These are phyloP conservation scores for Canariomyces notabilis DNA, from an alignment of 2,329 filamentous ascomycete genomes.

Conservation along the genomic window DNA sequence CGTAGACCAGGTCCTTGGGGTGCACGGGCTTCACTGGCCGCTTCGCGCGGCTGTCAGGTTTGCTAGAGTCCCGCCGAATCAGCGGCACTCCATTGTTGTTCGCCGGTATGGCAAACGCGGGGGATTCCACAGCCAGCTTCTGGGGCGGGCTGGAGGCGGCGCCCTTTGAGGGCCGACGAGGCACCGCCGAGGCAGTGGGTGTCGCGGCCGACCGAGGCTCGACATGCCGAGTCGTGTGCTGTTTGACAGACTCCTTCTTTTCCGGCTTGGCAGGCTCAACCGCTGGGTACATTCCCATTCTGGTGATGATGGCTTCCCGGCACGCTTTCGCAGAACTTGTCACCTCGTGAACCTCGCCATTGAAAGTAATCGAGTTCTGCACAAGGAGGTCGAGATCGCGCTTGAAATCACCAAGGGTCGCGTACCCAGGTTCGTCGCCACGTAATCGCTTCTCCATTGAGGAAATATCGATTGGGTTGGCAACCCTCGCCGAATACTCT, in stretches of 20 bases:
- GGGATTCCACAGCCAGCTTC: conserved; percentile 33
- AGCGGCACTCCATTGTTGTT: conserved; percentile 63
- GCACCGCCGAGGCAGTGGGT: conserved; percentile 27
- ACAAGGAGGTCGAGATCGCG: conserved; percentile 73
- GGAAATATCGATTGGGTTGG: conserved; percentile 76
- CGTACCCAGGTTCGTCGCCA: conserved; percentile 54
- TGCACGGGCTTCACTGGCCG: conserved; percentile 90
- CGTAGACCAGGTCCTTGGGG: conserved; percentile 85
- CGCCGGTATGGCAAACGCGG: conserved; percentile 66
- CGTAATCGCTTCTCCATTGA: conserved; percentile 79
- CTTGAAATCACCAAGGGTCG: conserved; percentile 65
- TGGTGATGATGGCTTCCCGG: conserved; percentile 50
- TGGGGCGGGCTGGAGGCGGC: conserved; percentile 28
- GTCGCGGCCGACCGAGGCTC: conserved; percentile 38
- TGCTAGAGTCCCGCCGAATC: conserved; percentile 79
- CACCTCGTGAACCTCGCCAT: conserved; percentile 71
- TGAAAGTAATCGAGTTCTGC: conserved; percentile 75
- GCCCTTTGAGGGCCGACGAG: conserved; percentile 28
- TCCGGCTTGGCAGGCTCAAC: conserved; percentile 57
- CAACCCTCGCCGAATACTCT: conserved; percentile 64
- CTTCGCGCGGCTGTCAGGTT: conserved; percentile 76
- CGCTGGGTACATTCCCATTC: conserved; percentile 40
- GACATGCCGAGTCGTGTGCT: conserved; percentile 41
- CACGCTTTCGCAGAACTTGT: conserved; percentile 52
- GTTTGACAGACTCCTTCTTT: conserved; percentile 50